A percentile compares a stretch with the other conserved stretches of the same genome.
Conservation (phyloP, 495 filamentous ascomycete genomes). For the Penicillium steckii region DNA sequence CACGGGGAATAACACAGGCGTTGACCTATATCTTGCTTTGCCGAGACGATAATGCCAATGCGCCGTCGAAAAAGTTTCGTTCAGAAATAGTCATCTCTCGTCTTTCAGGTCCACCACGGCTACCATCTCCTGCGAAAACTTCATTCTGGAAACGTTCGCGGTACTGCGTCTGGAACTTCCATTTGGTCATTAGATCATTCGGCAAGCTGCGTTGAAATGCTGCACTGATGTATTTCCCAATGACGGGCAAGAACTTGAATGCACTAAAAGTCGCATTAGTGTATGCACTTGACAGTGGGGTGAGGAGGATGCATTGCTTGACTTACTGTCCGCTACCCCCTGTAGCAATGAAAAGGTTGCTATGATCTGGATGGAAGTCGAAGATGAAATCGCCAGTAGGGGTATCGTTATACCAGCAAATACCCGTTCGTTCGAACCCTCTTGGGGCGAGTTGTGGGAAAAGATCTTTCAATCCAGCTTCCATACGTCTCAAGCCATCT, state of each 20-base stretch:
- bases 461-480: constrained; percentile 53
- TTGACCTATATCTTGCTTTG: constrained; percentile 29
- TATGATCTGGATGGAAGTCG: constrained; percentile 63
- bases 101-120: constrained; percentile 30
- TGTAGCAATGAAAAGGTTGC: constrained; percentile 69
- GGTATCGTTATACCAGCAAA: constrained; percentile 89
- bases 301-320: neutral
- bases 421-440: constrained; percentile 59
- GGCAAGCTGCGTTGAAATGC: constrained; percentile 36
- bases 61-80: constrained; percentile 11
- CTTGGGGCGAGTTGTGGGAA: constrained; percentile 57
- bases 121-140: constrained; percentile 31
- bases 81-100: constrained; percentile 28
- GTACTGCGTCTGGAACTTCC: constrained; percentile 33
- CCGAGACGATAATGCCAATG: constrained; percentile 16
- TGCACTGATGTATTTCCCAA: constrained; percentile 44
- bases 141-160: constrained; percentile 21
- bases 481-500: constrained; percentile 56
- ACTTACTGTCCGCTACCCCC: constrained; percentile 72
- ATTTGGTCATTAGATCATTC: constrained; percentile 34
- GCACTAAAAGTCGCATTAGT: constrained; percentile 14
- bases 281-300: neutral
- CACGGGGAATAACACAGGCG: no score
- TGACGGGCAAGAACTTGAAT: constrained; percentile 50
- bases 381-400: constrained; percentile 73